Evolutionary conservation across 2,329 filamentous ascomycete genomes (phyloP).

Genomic region (Colletotrichum phormii): DNA sequence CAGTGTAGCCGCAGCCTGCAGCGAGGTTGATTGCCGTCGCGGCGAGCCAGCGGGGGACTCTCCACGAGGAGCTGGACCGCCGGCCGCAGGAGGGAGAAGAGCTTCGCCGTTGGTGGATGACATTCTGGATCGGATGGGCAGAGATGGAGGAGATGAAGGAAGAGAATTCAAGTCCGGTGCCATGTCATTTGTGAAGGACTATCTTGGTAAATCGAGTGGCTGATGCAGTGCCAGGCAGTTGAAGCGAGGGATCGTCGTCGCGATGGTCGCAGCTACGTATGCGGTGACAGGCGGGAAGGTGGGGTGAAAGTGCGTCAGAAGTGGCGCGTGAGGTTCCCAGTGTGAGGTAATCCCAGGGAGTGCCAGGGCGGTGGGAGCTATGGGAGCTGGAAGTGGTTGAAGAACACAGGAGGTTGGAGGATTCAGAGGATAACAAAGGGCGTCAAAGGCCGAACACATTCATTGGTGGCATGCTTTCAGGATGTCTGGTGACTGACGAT

Average conservation of each 20-base stretch:
- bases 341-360: conserved; percentile 26
- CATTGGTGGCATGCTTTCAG: conserved; percentile 7
- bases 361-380: neutral
- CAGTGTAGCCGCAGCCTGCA: conserved; percentile 81
- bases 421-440: neutral
- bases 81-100: conserved; percentile 17
- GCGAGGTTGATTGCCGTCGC: conserved; percentile 74
- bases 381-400: neutral
- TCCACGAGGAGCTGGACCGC: conserved; percentile 41
- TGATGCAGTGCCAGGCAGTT: neutral
- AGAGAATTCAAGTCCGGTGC: conserved; percentile 34
- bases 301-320: conserved; percentile 34
- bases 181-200: conserved; percentile 30
- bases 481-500: conserved; percentile 17
- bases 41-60: conserved; percentile 71
- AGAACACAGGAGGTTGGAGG: neutral
- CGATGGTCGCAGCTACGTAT: conserved; percentile 6
- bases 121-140: conserved; percentile 32
- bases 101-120: conserved; percentile 36
- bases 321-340: conserved; percentile 11
- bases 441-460: neutral
- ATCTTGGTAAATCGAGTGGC: neutral
- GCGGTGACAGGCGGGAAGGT: conserved; percentile 27
- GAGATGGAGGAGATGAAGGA: conserved; percentile 26
- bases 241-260: conserved; percentile 23